Conservation (phyloP, 768 basidiomycete genomes). For the Pleurotus platypus region DNA sequence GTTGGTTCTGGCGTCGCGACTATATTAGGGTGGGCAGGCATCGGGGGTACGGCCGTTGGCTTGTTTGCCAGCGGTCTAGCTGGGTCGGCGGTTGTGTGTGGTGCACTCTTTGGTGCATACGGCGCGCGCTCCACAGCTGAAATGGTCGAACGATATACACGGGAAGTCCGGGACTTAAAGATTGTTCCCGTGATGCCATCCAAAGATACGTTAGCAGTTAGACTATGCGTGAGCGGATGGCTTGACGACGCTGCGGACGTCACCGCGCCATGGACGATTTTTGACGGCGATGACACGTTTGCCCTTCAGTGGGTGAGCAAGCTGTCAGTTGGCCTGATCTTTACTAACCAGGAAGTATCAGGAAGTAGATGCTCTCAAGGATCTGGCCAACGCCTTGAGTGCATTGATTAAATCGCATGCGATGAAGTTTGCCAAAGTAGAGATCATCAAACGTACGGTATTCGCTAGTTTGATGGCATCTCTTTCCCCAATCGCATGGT, state of each 20-base stretch:
- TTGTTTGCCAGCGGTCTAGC: constrained; percentile 51
- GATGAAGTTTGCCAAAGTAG: constrained; percentile 44
- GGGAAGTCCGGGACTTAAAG: constrained; percentile 50
- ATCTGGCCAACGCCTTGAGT: constrained; percentile 43
- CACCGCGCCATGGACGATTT: constrained; percentile 48
- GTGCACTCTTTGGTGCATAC: constrained; percentile 56
- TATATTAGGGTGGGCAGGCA: constrained; percentile 45
- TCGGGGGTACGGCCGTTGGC: constrained; percentile 51
- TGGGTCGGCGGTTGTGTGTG: constrained; percentile 52
- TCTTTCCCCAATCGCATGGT: constrained; percentile 45
- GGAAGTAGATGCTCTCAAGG: constrained; percentile 54
- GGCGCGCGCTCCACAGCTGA: constrained; percentile 44
- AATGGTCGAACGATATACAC: constrained; percentile 48
- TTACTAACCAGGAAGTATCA: constrained; percentile 15
- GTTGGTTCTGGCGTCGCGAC: constrained; percentile 52
- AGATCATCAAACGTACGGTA: constrained; percentile 48
- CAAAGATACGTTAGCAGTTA: constrained; percentile 42
- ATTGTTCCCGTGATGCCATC: constrained; percentile 37
- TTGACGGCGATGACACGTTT: constrained; percentile 47
- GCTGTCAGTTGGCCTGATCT: neutral
- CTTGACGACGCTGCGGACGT: constrained; percentile 40
- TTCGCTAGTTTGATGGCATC: constrained; percentile 46
- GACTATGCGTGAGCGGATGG: constrained; percentile 58
- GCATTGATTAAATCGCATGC: constrained; percentile 43
- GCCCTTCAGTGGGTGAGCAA: constrained; percentile 55